phyloP scores from a whole-genome alignment of 164 flowering plant species.

The Magnolia officinalis region DNA sequence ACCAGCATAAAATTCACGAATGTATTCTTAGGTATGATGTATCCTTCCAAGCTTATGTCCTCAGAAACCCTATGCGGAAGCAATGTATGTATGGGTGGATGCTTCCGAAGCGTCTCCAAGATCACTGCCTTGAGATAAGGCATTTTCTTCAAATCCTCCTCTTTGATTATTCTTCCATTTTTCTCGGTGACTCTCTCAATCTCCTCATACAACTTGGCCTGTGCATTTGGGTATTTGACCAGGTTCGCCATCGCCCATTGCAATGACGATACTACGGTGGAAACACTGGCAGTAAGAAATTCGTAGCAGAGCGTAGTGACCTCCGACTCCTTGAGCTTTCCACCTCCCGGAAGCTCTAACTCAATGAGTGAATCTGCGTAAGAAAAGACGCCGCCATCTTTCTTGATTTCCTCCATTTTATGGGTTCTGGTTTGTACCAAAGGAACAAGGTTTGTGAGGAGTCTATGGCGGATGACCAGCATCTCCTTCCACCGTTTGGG shows the following conservation, averaged over 20 bases:
- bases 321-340: constrained; percentile 27
- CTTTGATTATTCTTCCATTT: neutral
- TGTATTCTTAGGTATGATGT: constrained; percentile 1
- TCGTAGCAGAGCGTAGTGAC: constrained; percentile 29
- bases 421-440: neutral
- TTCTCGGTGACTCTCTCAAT: neutral
- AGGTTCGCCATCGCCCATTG: constrained; percentile 34
- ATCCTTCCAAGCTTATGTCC: neutral
- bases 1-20: constrained; percentile 12
- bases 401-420: neutral
- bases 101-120: constrained; percentile 1
- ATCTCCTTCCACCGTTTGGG: neutral
- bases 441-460: neutral
- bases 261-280: constrained; percentile 28
- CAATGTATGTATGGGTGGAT: constrained; percentile 1
- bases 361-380: constrained; percentile 19
- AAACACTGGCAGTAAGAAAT: constrained; percentile 28
- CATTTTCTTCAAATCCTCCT: constrained; percentile 2
- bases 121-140: constrained; percentile 10
- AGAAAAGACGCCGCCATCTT: neutral
- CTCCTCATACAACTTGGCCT: neutral
- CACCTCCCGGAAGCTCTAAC: constrained; percentile 20
- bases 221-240: constrained; percentile 16
- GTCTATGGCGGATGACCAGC: neutral
- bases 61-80: constrained; percentile 26